These are phyloP conservation scores for Ophiosphaerella narmari DNA, from an alignment of 2,329 filamentous ascomycete species.

Conservation along the genomic window DNA sequence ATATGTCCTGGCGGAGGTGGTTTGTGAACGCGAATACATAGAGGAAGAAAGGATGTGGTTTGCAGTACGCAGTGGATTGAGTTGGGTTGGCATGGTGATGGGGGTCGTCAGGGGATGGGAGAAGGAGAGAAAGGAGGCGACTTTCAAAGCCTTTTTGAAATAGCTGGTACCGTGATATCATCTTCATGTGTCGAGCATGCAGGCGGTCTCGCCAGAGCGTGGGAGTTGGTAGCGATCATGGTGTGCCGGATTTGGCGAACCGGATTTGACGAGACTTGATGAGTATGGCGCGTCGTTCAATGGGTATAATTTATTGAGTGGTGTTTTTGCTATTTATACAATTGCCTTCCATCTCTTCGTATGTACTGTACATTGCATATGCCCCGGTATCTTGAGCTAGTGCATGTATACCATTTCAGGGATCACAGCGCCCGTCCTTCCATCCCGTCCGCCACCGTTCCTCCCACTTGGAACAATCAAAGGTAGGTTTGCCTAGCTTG, in stretches of 20 bases:
- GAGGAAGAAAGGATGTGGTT: neutral
- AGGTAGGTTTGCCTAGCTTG: conserved; percentile 87
- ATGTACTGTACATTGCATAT: no score
- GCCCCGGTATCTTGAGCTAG: no score
- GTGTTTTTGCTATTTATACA: conserved; percentile 9
- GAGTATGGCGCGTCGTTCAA: no score
- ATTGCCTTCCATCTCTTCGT: neutral
- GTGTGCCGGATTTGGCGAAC: neutral
- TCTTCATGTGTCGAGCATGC: neutral
- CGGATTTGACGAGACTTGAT: neutral
- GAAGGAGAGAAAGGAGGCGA: neutral
- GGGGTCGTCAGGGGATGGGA: neutral
- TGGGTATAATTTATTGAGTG: conserved; percentile 4
- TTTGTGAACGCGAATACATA: no score
- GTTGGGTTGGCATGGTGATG: neutral
- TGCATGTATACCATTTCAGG: conserved; percentile 17
- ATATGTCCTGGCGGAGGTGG: neutral
- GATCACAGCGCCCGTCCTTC: conserved; percentile 71
- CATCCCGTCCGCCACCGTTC: conserved; percentile 94
- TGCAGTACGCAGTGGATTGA: neutral
- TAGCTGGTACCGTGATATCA: neutral
- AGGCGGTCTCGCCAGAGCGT: neutral
- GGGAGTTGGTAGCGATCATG: neutral
- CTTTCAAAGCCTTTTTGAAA: neutral
- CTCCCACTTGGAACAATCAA: conserved; percentile 90